Conservation (phyloP, 768 basidiomycete species). For the Lentinula edodes region DNA sequence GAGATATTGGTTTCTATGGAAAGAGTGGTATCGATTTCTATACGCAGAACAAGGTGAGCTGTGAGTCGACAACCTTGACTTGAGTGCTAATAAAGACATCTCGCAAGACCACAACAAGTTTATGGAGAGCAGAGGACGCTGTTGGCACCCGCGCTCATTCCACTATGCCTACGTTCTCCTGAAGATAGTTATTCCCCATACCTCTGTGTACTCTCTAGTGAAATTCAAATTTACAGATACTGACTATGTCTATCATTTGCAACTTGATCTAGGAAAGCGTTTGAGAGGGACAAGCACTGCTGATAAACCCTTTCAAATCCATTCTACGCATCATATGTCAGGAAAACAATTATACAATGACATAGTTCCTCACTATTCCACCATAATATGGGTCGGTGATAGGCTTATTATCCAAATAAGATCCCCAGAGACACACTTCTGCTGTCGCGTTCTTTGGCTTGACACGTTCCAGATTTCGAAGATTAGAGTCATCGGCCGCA, state of each 20-base stretch:
- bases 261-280: constrained; percentile 75
- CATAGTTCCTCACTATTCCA: constrained; percentile 38
- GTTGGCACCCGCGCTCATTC: constrained; percentile 75
- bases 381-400: constrained; percentile 89
- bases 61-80: not conserved
- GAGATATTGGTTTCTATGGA: constrained; percentile 90
- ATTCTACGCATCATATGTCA: constrained; percentile 19
- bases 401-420: constrained; percentile 61
- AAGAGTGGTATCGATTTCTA: constrained; percentile 93
- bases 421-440: constrained; percentile 73
- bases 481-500: constrained; percentile 76
- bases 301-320: constrained; percentile 77
- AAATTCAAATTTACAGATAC: too few species aligned
- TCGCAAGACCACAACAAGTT: constrained; percentile 77
- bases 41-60: constrained; percentile 81
- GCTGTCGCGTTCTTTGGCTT: constrained; percentile 51
- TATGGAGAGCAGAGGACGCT: constrained; percentile 89
- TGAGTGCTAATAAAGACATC: not conserved
- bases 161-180: constrained; percentile 79
- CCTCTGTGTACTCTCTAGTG: too few species aligned
- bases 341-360: not conserved
- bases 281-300: constrained; percentile 68
- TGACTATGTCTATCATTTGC: constrained; percentile 21
- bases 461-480: constrained; percentile 52
- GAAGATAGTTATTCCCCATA: not conserved